Percentiles rank a stretch among this genome's conserved stretches.
Conservation (phyloP, 345 rosid genomes). For the Aquilaria yunnanensis region DNA sequence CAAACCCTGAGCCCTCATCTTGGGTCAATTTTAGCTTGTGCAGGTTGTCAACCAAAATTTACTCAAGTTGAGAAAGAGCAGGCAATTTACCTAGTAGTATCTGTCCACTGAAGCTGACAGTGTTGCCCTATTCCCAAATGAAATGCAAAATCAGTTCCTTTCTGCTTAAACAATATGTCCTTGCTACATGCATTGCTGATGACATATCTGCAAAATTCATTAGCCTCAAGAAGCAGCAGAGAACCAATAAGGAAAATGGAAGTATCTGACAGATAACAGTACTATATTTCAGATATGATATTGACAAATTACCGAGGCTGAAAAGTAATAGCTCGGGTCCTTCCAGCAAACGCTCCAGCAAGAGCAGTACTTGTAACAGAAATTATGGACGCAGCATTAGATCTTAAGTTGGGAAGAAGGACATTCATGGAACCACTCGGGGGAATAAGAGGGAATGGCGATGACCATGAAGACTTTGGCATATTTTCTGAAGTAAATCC, state of each 20-base stretch:
- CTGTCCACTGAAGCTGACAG: conserved; percentile 83
- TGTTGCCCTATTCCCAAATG: conserved; percentile 69
- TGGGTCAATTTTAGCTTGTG: too few species aligned
- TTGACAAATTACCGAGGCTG: conserved; percentile 60
- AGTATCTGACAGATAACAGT: background rate
- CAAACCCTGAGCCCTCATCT: too few species aligned
- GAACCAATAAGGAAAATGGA: background rate
- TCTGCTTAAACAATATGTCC: conserved; percentile 76
- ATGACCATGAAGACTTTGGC: conserved; percentile 56
- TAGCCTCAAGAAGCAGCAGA: conserved; percentile 1
- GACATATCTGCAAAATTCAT: conserved; percentile 52
- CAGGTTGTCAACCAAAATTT: too few species aligned
- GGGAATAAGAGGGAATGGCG: conserved; percentile 70
- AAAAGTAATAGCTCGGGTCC: conserved; percentile 76
- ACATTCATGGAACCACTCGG: conserved; percentile 79
- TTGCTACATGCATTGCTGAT: conserved; percentile 85
- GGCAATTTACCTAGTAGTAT: conserved; percentile 57
- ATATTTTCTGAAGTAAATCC: conserved; percentile 32
- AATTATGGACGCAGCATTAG: conserved; percentile 64
- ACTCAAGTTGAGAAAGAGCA: background rate
- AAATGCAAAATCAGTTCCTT: conserved; percentile 60
- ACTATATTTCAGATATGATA: conserved; percentile 1
- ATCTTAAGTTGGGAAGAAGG: conserved; percentile 57
- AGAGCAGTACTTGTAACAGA: conserved; percentile 64
- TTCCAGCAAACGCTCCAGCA: conserved; percentile 64